Evolutionary conservation across 805 yeast genomes (phyloP).

Genomic region (Lipomyces lipofer): DNA sequence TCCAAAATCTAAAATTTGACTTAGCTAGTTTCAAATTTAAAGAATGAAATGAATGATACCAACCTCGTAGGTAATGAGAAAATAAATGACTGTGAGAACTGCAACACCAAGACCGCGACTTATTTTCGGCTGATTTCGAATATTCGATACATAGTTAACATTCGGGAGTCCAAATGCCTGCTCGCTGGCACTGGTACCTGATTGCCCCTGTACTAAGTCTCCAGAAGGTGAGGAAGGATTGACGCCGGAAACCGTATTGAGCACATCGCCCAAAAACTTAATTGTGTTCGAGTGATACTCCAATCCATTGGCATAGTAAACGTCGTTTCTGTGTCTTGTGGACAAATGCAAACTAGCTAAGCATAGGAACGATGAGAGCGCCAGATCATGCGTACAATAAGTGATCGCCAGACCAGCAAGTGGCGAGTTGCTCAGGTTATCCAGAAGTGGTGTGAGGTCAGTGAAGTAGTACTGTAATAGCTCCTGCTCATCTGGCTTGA

Average conservation of each 20-base stretch:
- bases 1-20: slow-evolving; percentile 12
- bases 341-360: slow-evolving; percentile 22
- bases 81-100: slow-evolving; percentile 25
- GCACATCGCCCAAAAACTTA: slow-evolving; percentile 19
- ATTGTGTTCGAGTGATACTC: slow-evolving; percentile 26
- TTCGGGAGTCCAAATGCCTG: slow-evolving; percentile 2
- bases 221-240: background rate
- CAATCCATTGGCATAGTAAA: slow-evolving; percentile 20
- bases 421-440: slow-evolving; percentile 23
- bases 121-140: slow-evolving; percentile 17
- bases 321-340: slow-evolving; percentile 12
- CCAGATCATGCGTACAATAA: slow-evolving; percentile 27
- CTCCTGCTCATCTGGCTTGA: slow-evolving; percentile 26
- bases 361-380: slow-evolving; percentile 26
- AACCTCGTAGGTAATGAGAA: slow-evolving; percentile 25
- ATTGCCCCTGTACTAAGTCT: background rate
- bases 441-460: slow-evolving; percentile 28
- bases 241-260: slow-evolving; percentile 15
- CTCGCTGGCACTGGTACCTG: background rate
- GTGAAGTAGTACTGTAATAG: slow-evolving; percentile 27
- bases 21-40: background rate
- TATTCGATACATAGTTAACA: background rate
- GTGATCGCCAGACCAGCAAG: slow-evolving; percentile 28
- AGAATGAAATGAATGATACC: background rate
- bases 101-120: slow-evolving; percentile 26